phyloP scores from a whole-genome alignment of 495 filamentous ascomycete species.

The Penicillium odoratum region DNA sequence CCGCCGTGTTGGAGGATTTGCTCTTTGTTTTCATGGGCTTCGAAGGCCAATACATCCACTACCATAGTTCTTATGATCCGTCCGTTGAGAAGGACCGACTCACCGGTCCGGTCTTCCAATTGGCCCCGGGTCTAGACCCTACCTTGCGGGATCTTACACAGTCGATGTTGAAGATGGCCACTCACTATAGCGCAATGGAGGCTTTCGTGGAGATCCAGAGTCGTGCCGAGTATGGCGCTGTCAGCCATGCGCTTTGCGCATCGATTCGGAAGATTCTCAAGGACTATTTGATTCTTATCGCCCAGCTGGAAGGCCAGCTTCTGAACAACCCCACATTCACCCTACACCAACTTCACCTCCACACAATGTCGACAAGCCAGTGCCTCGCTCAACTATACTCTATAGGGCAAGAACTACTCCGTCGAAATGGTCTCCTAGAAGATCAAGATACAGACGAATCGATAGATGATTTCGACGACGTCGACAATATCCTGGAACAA shows the following conservation, averaged over 20 bases:
- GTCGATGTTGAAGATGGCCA: slow-evolving; percentile 93
- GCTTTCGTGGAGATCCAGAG: slow-evolving; percentile 93
- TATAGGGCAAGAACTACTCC: slow-evolving; percentile 81
- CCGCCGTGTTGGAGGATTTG: slow-evolving; percentile 83
- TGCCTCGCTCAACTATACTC: slow-evolving; percentile 87
- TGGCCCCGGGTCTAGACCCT: slow-evolving; percentile 83
- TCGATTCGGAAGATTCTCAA: slow-evolving; percentile 87
- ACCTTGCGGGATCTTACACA: slow-evolving; percentile 83
- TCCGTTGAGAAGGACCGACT: slow-evolving; percentile 80
- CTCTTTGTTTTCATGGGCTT: slow-evolving; percentile 98
- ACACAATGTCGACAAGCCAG: slow-evolving; percentile 84
- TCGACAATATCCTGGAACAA: slow-evolving; percentile 86
- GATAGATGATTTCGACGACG: slow-evolving; percentile 74
- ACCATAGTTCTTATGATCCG: slow-evolving; percentile 76
- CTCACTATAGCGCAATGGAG: slow-evolving; percentile 86
- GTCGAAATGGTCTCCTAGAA: slow-evolving; percentile 82
- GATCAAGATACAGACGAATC: slow-evolving; percentile 77
- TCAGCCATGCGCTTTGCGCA: slow-evolving; percentile 94
- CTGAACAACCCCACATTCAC: slow-evolving; percentile 86
- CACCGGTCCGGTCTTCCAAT: slow-evolving; percentile 74
- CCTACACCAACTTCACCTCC: slow-evolving; percentile 85
- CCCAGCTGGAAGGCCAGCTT: slow-evolving; percentile 89
- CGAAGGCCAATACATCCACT: slow-evolving; percentile 95
- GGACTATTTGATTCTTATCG: slow-evolving; percentile 89
- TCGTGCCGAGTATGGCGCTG: slow-evolving; percentile 88